Evolutionary conservation across 768 basidiomycete species (phyloP).

Genomic region (Omphalotus guepiniiformis): DNA sequence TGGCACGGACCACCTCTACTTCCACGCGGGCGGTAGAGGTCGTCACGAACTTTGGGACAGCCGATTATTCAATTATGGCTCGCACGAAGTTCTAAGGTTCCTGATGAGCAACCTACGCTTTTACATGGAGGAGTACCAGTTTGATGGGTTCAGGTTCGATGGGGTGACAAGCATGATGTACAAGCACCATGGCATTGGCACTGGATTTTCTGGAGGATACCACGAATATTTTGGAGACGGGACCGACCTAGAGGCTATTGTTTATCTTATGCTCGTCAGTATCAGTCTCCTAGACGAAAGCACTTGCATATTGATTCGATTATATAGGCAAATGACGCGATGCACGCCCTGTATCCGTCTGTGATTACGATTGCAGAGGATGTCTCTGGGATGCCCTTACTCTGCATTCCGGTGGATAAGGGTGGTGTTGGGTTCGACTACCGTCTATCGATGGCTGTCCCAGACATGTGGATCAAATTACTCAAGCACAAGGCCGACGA

Average conservation of each 20-base stretch:
- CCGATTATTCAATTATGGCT: conserved; percentile 93
- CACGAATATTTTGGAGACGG: conserved; percentile 93
- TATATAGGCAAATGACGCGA: conserved; percentile 81
- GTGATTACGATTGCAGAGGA: conserved; percentile 95
- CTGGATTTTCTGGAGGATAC: conserved; percentile 97
- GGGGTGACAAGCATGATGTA: conserved; percentile 99
- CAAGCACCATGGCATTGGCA: conserved; percentile 93
- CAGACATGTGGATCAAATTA: conserved; percentile 99
- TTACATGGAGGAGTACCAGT: conserved; percentile 92
- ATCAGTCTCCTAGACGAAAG: neutral
- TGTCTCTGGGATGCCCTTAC: conserved; percentile 97
- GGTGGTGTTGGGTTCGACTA: conserved; percentile 99
- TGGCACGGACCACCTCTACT: conserved; percentile 96
- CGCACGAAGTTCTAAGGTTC: conserved; percentile 93
- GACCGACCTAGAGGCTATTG: conserved; percentile 86
- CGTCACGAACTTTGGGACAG: conserved; percentile 98
- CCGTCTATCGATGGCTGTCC: conserved; percentile 96
- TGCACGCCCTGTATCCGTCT: conserved; percentile 77
- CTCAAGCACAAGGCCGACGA: conserved; percentile 88
- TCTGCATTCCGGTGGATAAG: conserved; percentile 69
- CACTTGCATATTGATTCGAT: conserved; percentile 9
- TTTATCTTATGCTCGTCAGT: conserved; percentile 95
- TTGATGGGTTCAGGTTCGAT: conserved; percentile 98
- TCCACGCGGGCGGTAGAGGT: conserved; percentile 90
- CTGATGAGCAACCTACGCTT: conserved; percentile 91